Percentiles rank a stretch among this genome's conserved stretches.
Evolutionary conservation across 78 protist species (phyloP).

Genomic region (slime mould (Dictyostelium discoideum)): DNA sequence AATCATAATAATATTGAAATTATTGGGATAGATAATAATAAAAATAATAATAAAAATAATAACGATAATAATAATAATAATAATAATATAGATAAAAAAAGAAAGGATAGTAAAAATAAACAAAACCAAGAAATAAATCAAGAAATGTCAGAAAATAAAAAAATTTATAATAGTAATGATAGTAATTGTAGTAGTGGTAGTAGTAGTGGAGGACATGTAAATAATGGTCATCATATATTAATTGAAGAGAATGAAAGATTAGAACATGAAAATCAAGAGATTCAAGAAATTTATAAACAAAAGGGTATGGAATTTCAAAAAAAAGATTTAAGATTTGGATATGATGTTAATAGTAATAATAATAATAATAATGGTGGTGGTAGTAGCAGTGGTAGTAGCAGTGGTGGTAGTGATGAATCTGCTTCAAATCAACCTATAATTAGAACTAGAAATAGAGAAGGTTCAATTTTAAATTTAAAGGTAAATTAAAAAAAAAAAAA

Average conservation of each 20-base stretch:
- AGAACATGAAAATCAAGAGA: slow-evolving; percentile 4
- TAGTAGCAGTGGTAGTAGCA: not conserved
- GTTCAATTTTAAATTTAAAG: slow-evolving; percentile 13
- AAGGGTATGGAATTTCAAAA: slow-evolving; percentile 37
- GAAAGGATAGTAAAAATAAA: slow-evolving; percentile 55
- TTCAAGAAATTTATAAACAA: slow-evolving; percentile 9
- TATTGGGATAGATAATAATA: not conserved
- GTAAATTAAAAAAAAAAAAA: not conserved
- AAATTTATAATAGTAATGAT: not conserved
- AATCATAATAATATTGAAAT: not conserved
- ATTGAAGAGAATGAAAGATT: slow-evolving; percentile 14
- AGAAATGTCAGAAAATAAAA: not conserved
- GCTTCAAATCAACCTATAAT: not conserved
- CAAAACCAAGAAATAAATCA: not conserved
- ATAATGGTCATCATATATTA: not conserved
- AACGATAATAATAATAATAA: not conserved
- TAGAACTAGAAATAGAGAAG: not conserved
- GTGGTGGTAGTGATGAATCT: not conserved
- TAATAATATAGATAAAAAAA: not conserved
- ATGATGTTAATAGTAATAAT: not conserved
- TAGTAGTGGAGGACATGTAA: not conserved
- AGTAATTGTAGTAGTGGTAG: not conserved
- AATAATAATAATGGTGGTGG: not conserved
- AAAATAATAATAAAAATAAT: not conserved
- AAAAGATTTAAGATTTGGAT: slow-evolving; percentile 13